phyloP scores from a whole-genome alignment of 2,329 filamentous ascomycete species.

The Nemania sp. region DNA sequence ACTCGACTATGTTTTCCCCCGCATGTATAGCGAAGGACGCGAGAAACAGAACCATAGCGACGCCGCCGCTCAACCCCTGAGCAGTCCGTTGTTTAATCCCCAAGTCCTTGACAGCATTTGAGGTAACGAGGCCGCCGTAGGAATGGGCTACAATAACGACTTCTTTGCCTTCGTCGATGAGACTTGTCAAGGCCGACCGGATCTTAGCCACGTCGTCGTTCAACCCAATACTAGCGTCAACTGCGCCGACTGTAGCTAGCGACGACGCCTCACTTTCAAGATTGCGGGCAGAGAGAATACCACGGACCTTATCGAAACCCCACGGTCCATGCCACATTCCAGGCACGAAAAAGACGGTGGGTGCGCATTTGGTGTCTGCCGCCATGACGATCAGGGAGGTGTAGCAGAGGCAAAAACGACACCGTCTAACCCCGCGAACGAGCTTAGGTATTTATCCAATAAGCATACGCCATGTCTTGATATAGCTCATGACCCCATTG shows the following conservation, averaged over 20 bases:
- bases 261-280: constrained; percentile 24
- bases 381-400: too few relatives aligned
- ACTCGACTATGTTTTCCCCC: too few relatives aligned
- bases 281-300: constrained; percentile 20
- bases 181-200: constrained; percentile 1
- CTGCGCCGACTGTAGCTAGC: constrained; percentile 25
- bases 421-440: too few relatives aligned
- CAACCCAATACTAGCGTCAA: constrained; percentile 10
- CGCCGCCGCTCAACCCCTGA: constrained; percentile 32
- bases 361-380: too few relatives aligned
- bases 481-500: too few relatives aligned
- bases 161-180: constrained; percentile 27
- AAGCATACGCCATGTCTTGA: too few relatives aligned
- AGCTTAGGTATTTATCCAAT: too few relatives aligned
- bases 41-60: constrained; percentile 35
- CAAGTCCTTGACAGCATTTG: constrained; percentile 32
- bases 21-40: constrained; percentile 21
- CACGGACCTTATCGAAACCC: constrained; percentile 27
- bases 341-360: constrained; percentile 27
- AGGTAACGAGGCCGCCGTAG: constrained; percentile 32
- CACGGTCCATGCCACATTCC: constrained; percentile 30
- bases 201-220: constrained; percentile 8
- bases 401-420: too few relatives aligned
- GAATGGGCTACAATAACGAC: constrained; percentile 39
- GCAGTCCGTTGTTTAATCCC: constrained; percentile 28